Base-by-base conservation (phyloP, 106 monocot genomes). In the Acorus gramineus region DNA sequence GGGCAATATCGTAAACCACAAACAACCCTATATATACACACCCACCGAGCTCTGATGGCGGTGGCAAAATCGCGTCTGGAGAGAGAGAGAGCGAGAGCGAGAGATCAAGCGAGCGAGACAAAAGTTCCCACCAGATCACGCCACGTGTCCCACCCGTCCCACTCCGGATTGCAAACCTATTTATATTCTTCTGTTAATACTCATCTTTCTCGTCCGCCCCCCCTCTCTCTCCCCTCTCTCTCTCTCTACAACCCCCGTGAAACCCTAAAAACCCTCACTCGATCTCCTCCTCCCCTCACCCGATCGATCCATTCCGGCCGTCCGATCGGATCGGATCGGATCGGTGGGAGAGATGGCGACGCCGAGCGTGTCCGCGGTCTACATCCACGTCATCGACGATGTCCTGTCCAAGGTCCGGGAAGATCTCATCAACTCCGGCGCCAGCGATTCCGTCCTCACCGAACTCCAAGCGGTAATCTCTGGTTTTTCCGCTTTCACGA, bases 321-420 rank as follows among this genome's bases (percentile, higher is more conserved):
- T 7, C 50, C 46, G 66, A 54, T 52, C 64, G 7, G 50, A 2
- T 50, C 51, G 10, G 12, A 2, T n/a, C 28, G 0, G 28, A 28
- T 28, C 28, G 28, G 28, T 28, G 28, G 7, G 62, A 42, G 57
- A 6, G 4, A 74, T 71, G 79, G 56, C 74, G 43, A 51, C 45
- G 14, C 65, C 73, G 64, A 76, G 71, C 72, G 86, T 96, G 9
- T 80, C 90, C 52, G 42, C 64, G 7, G 87, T 90, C 50, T 96
- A 96, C 76, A 47, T 96, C 66, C 76, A 83, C 6, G 95, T 87
- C 57, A 79, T 96, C 55, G 90, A 96, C n/a, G 95, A 87, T 59
- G 90, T 96, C 48, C 58, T 96, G 71, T 59, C 56, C 73, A 96
- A 96, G 87, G 85, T 96, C 44, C 77, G 90, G 13, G 84, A 90